phyloP scores from a whole-genome alignment of 164 flowering plant species.

The Buxus sempervirens region DNA sequence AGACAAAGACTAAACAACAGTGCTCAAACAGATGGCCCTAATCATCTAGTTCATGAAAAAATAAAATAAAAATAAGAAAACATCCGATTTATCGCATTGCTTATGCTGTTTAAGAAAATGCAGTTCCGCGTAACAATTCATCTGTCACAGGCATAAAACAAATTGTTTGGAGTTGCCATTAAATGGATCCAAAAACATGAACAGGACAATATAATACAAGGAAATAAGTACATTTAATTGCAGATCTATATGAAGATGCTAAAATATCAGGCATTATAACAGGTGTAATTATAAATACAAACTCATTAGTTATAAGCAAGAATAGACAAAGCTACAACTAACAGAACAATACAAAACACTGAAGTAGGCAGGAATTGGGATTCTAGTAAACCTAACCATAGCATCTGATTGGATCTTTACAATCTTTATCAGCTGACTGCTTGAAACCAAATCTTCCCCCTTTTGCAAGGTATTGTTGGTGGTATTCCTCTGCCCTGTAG shows the following conservation, averaged over 20 bases:
- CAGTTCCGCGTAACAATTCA: too few relatives aligned
- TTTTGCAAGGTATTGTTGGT: constrained; percentile 64
- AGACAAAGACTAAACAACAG: too few relatives aligned
- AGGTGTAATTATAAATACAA: too few relatives aligned
- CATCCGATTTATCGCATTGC: too few relatives aligned
- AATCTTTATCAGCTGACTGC: constrained; percentile 57
- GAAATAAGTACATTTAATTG: neutral
- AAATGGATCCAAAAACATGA: neutral
- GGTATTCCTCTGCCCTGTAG: constrained; percentile 31
- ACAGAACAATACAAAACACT: neutral
- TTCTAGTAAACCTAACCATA: constrained; percentile 23
- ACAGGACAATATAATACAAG: neutral
- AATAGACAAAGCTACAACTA: neutral
- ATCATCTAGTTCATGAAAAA: too few relatives aligned
- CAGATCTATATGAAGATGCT: neutral
- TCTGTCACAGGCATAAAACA: too few relatives aligned
- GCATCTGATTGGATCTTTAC: constrained; percentile 59
- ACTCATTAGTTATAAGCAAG: neutral
- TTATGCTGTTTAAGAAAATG: too few relatives aligned
- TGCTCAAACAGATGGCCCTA: too few relatives aligned
- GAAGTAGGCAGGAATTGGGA: neutral
- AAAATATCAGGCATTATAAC: too few relatives aligned
- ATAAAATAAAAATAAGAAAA: too few relatives aligned
- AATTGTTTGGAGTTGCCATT: too few relatives aligned
- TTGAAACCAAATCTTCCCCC: constrained; percentile 59